Evolutionary conservation across 345 rosid genomes (phyloP).

Genomic region (Excoecaria cochinchinensis): DNA sequence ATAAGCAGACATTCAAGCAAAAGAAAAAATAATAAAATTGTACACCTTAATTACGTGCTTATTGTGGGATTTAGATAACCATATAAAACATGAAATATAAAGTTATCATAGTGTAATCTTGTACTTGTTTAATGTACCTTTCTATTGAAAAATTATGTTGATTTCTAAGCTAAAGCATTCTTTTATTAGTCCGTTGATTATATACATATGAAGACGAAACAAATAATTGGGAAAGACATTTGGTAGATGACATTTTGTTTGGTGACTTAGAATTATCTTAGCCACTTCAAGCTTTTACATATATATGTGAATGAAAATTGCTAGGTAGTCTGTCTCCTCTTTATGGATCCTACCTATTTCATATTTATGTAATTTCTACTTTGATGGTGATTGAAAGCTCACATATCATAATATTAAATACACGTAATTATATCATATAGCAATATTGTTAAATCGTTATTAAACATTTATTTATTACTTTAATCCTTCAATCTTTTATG

Average conservation of each 20-base stretch:
- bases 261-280: conserved; percentile 4
- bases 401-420: too few relatives aligned
- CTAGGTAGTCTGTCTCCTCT: conserved; percentile 2
- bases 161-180: not conserved
- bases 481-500: too few relatives aligned
- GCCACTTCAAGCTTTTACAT: not conserved
- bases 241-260: conserved; percentile 6
- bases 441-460: too few relatives aligned
- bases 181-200: not conserved
- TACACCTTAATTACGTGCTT: not conserved
- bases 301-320: conserved; percentile 9
- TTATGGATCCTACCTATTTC: not conserved
- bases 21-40: not conserved
- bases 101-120: conserved; percentile 3
- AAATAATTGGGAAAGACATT: conserved; percentile 6
- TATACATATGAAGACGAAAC: not conserved
- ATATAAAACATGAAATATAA: not conserved
- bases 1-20: not conserved
- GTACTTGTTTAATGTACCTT: not conserved
- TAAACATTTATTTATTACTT: too few relatives aligned
- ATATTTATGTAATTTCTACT: not conserved
- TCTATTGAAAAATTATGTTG: not conserved
- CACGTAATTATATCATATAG: too few relatives aligned
- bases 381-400: too few relatives aligned
- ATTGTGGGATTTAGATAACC: not conserved